Conservation (phyloP, 2,329 filamentous ascomycete genomes). For the Sporothrix brasiliensis region DNA sequence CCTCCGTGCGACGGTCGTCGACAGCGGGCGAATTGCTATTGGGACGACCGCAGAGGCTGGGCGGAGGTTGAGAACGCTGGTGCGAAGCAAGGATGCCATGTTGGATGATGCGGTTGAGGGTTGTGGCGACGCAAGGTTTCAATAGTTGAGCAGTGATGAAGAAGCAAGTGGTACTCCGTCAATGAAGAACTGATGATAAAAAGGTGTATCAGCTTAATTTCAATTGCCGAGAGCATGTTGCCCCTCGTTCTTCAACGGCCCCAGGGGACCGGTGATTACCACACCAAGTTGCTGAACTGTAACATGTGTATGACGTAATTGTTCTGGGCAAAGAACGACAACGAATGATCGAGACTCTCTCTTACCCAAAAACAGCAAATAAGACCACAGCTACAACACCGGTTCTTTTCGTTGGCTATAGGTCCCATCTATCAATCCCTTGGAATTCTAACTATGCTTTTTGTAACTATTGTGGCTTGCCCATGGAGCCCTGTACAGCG, state of each 20-base stretch:
- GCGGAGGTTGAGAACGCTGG: neutral
- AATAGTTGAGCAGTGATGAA: neutral
- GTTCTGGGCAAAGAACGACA: neutral
- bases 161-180: neutral
- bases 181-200: neutral
- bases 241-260: neutral
- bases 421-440: no score
- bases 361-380: neutral
- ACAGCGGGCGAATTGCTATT: conserved; percentile 22
- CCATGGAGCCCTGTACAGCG: neutral
- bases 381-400: neutral
- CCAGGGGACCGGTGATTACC: neutral
- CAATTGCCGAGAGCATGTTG: neutral
- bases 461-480: neutral
- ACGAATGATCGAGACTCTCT: neutral
- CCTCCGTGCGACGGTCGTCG: conserved; percentile 11
- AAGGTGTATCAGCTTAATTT: no score
- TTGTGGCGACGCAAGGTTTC: neutral
- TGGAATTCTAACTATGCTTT: neutral
- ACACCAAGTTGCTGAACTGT: neutral
- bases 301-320: conserved; percentile 19
- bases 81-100: conserved; percentile 2
- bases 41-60: neutral
- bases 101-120: neutral
- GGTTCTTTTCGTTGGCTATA: neutral